phyloP scores from a whole-genome alignment of 345 rosid genomes.

The thale cress (Arabidopsis thaliana) region TAIR10.1 NC_003070.9:17909001-17909500 shows the following conservation, averaged over 20 bases:
- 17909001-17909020: slow-evolving; percentile 92
- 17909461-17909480: slow-evolving; percentile 55
- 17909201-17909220: slow-evolving; percentile 73
- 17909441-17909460: slow-evolving; percentile 66
- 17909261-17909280: slow-evolving; percentile 94
- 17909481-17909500: slow-evolving; percentile 77
- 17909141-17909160: slow-evolving; percentile 32
- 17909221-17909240: slow-evolving; percentile 98
- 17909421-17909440: slow-evolving; percentile 68
- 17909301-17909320: slow-evolving; percentile 82
- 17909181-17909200: slow-evolving; percentile 48
- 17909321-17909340: slow-evolving; percentile 64
- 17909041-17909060: slow-evolving; percentile 62
- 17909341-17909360: slow-evolving; percentile 75
- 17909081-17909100: slow-evolving; percentile 63
- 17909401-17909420: slow-evolving; percentile 81
- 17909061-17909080: slow-evolving; percentile 56
- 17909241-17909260: slow-evolving; percentile 91
- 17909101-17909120: slow-evolving; percentile 62
- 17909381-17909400: slow-evolving; percentile 89
- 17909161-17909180: slow-evolving; percentile 44
- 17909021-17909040: slow-evolving; percentile 67
- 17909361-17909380: slow-evolving; percentile 89
- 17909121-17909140: slow-evolving; percentile 47
- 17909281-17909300: slow-evolving; percentile 99